Percentiles rank a stretch among this genome's conserved stretches.
Evolutionary conservation across 495 filamentous ascomycete species (phyloP).

Genomic region (Venustampulla echinocandica): DNA sequence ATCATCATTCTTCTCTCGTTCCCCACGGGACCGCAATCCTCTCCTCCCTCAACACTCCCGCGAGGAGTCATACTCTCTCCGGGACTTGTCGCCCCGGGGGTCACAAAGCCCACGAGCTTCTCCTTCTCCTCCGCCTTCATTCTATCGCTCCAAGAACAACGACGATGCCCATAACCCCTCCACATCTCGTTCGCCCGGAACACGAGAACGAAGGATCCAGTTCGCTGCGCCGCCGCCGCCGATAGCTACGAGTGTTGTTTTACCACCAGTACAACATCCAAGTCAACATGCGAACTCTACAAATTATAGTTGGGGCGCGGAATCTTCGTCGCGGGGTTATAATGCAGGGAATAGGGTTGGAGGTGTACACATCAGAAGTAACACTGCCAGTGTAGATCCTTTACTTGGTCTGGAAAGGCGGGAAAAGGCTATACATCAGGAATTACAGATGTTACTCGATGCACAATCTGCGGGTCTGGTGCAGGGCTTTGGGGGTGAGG

Average conservation of each 20-base stretch:
- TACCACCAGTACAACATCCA: neutral
- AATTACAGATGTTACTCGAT: constrained; percentile 75
- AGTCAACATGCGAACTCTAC: neutral
- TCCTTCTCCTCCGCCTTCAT: constrained; percentile 17
- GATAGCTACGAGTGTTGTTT: constrained; percentile 12
- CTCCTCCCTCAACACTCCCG: constrained; percentile 12
- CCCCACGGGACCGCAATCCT: constrained; percentile 14
- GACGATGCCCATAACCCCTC: constrained; percentile 2
- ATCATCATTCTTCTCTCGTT: constrained; percentile 16
- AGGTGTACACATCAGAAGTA: constrained; percentile 4
- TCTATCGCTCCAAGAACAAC: constrained; percentile 14
- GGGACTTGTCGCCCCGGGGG: constrained; percentile 15
- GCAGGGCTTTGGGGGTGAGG: constrained; percentile 33
- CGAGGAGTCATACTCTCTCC: constrained; percentile 16
- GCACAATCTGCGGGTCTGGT: constrained; percentile 64
- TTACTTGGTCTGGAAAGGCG: constrained; percentile 33
- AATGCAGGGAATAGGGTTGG: neutral
- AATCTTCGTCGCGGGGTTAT: constrained; percentile 1
- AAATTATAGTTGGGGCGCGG: neutral
- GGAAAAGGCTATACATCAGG: constrained; percentile 56
- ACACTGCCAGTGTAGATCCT: constrained; percentile 10
- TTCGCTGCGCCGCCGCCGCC: constrained; percentile 22
- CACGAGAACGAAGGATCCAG: constrained; percentile 12
- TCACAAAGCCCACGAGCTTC: neutral
- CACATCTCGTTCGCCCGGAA: neutral